Base-by-base conservation (phyloP, 495 filamentous ascomycete genomes). In the Hypoxylon lienhwacheense region DNA sequence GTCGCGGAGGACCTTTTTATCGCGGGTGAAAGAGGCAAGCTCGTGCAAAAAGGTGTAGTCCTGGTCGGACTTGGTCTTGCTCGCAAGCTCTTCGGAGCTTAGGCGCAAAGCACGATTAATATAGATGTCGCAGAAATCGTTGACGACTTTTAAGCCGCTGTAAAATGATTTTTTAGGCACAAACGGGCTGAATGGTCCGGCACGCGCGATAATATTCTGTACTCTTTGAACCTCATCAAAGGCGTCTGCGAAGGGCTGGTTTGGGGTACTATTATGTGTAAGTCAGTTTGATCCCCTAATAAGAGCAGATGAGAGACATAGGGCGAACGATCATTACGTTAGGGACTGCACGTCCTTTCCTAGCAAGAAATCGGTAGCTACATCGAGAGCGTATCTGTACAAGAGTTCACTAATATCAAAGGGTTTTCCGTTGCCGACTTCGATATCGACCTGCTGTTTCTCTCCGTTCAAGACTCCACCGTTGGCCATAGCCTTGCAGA, bases 321-420 rank as follows among this genome's bases (percentile, higher is more conserved):
- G 46, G 26, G 15, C n/a, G n/a, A n/a, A n/a, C n/a, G 12, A 22
- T 35, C 55, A 69, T 61, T 46, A 77, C 71, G 66, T 70, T n/a
- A 91, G 73, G 58, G 83, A 90, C 53, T 87, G 77, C 10, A 89
- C 82, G 42, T 83, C 82, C 37, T 84, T 73, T 10, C 91, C 91
- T n/a, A 96, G 78, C 25, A 97, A 72, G 65, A 93, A 96, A 49
- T 92, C 87, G 10, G 91, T 93, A 1, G 89, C 84, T 1, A 85
- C 74, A 66, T 97, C 91, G 7, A 97, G 74, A 1, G 90, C 91
- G 57, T 85, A 88, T 6, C 89, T 80, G 74, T 88, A 91, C 67
- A 92, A 85, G 14, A 91, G 73, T 6, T 84, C 79, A 22, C 78
- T 76, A 25, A 92, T 78, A 66, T 95, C 83, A 15, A 90, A 74